A percentile compares a stretch with the other conserved stretches of the same genome.
Conservation (phyloP, 257 asterid species). For the Nicotiana tabacum region DNA sequence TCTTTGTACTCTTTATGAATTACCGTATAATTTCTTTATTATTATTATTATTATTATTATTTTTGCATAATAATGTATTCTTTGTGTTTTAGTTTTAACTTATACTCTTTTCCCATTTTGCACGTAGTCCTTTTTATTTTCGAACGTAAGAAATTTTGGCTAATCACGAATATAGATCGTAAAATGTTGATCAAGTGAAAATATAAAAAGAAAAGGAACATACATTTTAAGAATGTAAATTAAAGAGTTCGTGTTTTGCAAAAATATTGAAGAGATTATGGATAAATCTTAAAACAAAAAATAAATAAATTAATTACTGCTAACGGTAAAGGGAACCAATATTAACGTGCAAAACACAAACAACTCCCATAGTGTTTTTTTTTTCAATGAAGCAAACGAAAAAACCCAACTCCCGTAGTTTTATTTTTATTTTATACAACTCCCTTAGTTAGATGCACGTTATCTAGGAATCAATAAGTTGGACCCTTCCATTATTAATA, state of each 20-base stretch:
- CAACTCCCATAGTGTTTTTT: neutral
- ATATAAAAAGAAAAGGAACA: neutral
- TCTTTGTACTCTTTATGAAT: neutral
- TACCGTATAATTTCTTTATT: neutral
- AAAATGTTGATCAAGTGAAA: neutral
- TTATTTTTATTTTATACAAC: too few species aligned
- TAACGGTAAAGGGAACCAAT: neutral
- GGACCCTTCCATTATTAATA: neutral
- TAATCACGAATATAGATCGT: neutral
- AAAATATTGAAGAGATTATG: neutral
- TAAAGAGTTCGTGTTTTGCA: neutral
- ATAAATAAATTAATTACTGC: too few species aligned
- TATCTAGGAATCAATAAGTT: neutral
- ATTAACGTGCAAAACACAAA: neutral
- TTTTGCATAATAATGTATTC: neutral
- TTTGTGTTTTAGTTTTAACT: neutral
- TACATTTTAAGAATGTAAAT: neutral
- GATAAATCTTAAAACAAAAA: too few species aligned
- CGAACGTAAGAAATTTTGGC: neutral
- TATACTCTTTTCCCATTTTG: neutral
- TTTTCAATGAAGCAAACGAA: too few species aligned
- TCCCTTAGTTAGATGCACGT: conserved; percentile 5
- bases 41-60: neutral
- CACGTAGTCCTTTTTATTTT: neutral
- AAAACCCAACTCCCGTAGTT: too few species aligned